Percentiles rank a stretch among this genome's conserved stretches.
Evolutionary conservation across 257 asterid species (phyloP).

Genomic region (Plantago elongata): DNA sequence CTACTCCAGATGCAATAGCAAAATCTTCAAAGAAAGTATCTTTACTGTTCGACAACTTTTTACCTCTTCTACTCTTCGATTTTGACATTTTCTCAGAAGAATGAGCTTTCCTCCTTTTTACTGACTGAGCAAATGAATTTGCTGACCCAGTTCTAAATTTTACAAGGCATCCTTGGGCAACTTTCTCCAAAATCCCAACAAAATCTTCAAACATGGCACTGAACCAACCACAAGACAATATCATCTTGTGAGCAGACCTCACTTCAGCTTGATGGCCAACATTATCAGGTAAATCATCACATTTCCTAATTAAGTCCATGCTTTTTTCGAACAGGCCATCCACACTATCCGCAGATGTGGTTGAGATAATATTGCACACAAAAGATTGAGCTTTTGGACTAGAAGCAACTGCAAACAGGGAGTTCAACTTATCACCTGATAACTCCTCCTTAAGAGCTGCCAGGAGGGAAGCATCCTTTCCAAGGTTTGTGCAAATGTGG

Average conservation of each 20-base stretch:
- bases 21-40: constrained; percentile 48
- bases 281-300: constrained; percentile 44
- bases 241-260: constrained; percentile 83
- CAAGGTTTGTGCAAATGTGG: constrained; percentile 57
- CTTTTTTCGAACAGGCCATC: constrained; percentile 61
- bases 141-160: constrained; percentile 37
- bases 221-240: constrained; percentile 67
- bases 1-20: constrained; percentile 64
- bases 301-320: constrained; percentile 60
- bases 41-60: constrained; percentile 29
- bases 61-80: constrained; percentile 27
- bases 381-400: constrained; percentile 70
- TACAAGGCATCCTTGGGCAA: constrained; percentile 49
- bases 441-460: constrained; percentile 52
- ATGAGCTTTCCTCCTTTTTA: constrained; percentile 34
- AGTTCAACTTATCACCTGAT: constrained; percentile 54
- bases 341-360: constrained; percentile 44
- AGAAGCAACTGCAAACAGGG: constrained; percentile 64
- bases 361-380: constrained; percentile 63
- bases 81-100: constrained; percentile 37
- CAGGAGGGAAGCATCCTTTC: constrained; percentile 45
- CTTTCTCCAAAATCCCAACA: constrained; percentile 53
- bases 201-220: constrained; percentile 68
- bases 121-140: constrained; percentile 28
- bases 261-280: constrained; percentile 58